phyloP scores from a whole-genome alignment of 495 filamentous ascomycete genomes.

The Daldinia grandis region DNA sequence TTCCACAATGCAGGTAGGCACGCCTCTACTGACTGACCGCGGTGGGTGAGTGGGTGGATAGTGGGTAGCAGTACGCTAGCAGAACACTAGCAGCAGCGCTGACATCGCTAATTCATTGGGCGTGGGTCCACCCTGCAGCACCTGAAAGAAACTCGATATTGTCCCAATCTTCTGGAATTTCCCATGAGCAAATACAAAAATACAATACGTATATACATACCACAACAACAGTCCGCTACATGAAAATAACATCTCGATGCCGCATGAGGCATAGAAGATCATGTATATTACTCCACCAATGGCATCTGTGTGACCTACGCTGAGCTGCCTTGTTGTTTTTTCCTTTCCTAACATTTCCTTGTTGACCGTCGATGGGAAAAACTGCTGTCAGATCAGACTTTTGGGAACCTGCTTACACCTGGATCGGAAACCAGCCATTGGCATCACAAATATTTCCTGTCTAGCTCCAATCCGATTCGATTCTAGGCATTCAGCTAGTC shows the following conservation, averaged over 20 bases:
- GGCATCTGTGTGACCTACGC: constrained; percentile 35
- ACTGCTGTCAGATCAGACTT: constrained; percentile 30
- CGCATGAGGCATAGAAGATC: constrained; percentile 37
- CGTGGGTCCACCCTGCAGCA: constrained; percentile 21
- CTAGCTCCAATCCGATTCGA: constrained; percentile 15
- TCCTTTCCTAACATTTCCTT: neutral
- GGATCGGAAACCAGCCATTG: constrained; percentile 26
- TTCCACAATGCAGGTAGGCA: neutral
- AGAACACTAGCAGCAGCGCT: constrained; percentile 12
- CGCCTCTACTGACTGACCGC: neutral
- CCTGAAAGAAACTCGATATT: constrained; percentile 30
- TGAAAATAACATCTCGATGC: constrained; percentile 37
- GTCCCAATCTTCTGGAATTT: constrained; percentile 38
- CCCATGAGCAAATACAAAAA: constrained; percentile 2
- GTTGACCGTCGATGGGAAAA: constrained; percentile 25
- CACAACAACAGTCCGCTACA: constrained; percentile 2
- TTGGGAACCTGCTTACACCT: constrained; percentile 34
- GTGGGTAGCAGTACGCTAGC: no score
- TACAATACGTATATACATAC: neutral
- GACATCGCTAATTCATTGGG: constrained; percentile 40
- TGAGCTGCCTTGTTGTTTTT: neutral
- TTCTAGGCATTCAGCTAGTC: neutral
- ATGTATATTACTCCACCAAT: constrained; percentile 43
- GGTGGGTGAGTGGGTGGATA: neutral
- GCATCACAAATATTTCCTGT: neutral